These are phyloP conservation scores for Tephrocybe rancida DNA, from an alignment of 768 basidiomycete species.

Conservation along the genomic window DNA sequence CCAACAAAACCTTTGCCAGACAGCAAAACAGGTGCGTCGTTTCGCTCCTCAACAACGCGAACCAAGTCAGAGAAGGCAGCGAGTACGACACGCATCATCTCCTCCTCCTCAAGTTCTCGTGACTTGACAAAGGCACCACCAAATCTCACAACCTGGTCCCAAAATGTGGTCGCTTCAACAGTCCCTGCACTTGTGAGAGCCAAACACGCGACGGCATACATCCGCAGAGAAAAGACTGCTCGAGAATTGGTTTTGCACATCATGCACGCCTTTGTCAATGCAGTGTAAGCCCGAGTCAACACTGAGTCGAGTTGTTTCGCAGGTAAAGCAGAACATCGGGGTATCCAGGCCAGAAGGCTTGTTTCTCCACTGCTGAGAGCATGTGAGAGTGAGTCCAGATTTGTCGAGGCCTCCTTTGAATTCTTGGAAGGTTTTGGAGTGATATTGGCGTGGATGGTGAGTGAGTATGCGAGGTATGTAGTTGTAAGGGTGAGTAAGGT, in stretches of 20 bases:
- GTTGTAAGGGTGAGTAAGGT: conserved; percentile 55
- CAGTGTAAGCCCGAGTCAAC: conserved; percentile 61
- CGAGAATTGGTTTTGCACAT: conserved; percentile 21
- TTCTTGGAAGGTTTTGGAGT: conserved; percentile 6
- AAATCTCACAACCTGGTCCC: conserved; percentile 68
- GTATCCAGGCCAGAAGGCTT: conserved; percentile 55
- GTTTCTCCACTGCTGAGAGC: conserved; percentile 28
- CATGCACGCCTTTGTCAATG: conserved; percentile 44
- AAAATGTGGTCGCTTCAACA: conserved; percentile 57
- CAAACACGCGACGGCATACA: conserved; percentile 49
- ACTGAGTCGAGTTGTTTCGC: conserved; percentile 58
- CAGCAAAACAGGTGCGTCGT: conserved; percentile 41
- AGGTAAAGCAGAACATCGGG: conserved; percentile 42
- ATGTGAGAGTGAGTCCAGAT: conserved; percentile 26
- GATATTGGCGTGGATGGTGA: conserved; percentile 42
- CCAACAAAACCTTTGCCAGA: conserved; percentile 54
- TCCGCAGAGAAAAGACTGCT: conserved; percentile 35
- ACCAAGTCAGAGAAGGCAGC: conserved; percentile 46
- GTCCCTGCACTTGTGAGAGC: conserved; percentile 48
- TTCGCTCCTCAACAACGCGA: conserved; percentile 35
- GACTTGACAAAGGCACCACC: conserved; percentile 46
- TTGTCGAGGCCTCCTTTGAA: neutral
- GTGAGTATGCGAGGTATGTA: conserved; percentile 59
- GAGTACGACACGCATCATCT: conserved; percentile 39
- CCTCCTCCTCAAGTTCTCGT: conserved; percentile 28